Percentiles rank a stretch among this genome's conserved stretches.
Evolutionary conservation across 192 early-diverging fungal genomes (phyloP).

Genomic region (Coemansia sp.): DNA sequence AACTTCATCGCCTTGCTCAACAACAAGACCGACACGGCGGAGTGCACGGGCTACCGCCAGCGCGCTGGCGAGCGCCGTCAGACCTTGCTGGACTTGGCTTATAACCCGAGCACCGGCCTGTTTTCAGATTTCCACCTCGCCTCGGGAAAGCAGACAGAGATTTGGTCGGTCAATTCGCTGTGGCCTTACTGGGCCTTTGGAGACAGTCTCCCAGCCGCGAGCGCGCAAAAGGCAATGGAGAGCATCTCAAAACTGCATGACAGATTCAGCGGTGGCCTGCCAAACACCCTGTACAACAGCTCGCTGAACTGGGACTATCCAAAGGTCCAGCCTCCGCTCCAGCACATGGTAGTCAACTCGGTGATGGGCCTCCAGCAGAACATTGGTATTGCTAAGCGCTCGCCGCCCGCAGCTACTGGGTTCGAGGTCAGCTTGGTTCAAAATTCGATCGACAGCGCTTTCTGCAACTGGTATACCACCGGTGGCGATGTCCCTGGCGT

Average conservation of each 20-base stretch:
- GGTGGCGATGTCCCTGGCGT: slow-evolving; percentile 62
- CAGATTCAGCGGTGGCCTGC: slow-evolving; percentile 62
- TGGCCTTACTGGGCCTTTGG: slow-evolving; percentile 68
- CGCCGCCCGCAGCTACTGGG: background rate
- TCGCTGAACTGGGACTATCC: slow-evolving; percentile 73
- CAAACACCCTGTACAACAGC: slow-evolving; percentile 63
- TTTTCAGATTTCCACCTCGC: slow-evolving; percentile 66
- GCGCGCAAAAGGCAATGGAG: slow-evolving; percentile 49
- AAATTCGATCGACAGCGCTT: slow-evolving; percentile 58
- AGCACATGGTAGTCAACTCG: slow-evolving; percentile 58
- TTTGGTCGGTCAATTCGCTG: slow-evolving; percentile 60
- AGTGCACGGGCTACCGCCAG: slow-evolving; percentile 14
- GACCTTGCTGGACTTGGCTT: slow-evolving; percentile 60
- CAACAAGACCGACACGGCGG: slow-evolving; percentile 11
- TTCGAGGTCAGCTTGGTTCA: slow-evolving; percentile 41
- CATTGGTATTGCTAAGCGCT: background rate
- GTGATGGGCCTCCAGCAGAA: slow-evolving; percentile 8
- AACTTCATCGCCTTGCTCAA: slow-evolving; percentile 19
- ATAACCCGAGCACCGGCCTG: slow-evolving; percentile 49
- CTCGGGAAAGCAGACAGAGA: slow-evolving; percentile 27
- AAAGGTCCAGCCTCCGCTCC: slow-evolving; percentile 67
- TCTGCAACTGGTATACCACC: slow-evolving; percentile 72
- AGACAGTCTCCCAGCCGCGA: slow-evolving; percentile 13
- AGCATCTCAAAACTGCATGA: slow-evolving; percentile 40
- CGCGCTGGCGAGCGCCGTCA: slow-evolving; percentile 52